Evolutionary conservation across 176 grass and related monocot species (phyloP), one percentile per base, ranked within the genome.

Genomic region (Ensete glaucum): DNA sequence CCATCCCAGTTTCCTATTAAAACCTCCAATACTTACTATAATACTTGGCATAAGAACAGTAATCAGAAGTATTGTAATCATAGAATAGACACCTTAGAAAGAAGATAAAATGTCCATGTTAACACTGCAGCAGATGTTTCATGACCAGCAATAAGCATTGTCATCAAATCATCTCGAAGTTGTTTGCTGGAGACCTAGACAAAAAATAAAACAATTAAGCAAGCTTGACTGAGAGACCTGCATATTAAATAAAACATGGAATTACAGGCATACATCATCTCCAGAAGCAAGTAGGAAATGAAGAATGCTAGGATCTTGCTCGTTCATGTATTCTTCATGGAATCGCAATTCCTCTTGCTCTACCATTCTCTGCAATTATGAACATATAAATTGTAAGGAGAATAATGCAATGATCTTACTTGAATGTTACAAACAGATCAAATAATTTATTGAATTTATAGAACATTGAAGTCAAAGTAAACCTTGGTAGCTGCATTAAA

Each of bases 41-140:
- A 57, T 57, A 12, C 55, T 57, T 16, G 17, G 55, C 55, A 5
- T 5, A 25, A 73, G 15, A 52, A 73, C 11, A 73, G 22, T 48
- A 24, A 1, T 14, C 23, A 1, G 14, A 22, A 72, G 13, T 24
- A 34, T 43, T 20, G 8, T 13, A 29, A 34, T 25, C 5, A 56
- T 15, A 78, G 5, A 9, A 24, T 59, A 73, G 11, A 71, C 68
- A 98, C 94, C 90, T 93, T 89, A 66, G 86, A 91, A 66, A 98
- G 82, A 85, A 98, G 90, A 90, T 98, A 98, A 91, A 98, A 98
- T 52, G 94, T 91, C 94, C 94, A 98, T 57, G 94, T 98, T 55
- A 98, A 89, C 67, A 98, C 90, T 19, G 94, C 90, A 52, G 94
- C 94, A 60, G 94, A 98, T 64, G 94, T 98, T 83, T 98, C 95